phyloP scores from a whole-genome alignment of 495 filamentous ascomycete genomes.

The Trichoderma virens region DNA sequence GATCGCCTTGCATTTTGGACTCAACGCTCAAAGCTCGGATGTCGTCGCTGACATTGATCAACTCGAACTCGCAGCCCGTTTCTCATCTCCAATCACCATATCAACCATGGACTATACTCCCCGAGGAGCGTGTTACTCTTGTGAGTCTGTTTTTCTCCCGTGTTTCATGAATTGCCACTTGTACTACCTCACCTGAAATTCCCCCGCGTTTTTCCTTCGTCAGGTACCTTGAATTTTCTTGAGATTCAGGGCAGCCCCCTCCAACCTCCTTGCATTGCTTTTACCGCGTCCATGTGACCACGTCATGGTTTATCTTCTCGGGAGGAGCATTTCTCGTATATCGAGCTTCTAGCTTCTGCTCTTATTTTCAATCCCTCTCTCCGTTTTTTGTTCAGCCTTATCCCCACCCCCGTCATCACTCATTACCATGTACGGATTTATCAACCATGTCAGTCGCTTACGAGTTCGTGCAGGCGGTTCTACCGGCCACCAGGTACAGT shows the following conservation, averaged over 20 bases:
- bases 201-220: not conserved
- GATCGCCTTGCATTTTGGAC: not conserved
- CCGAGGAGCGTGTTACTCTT: slow-evolving; percentile 11
- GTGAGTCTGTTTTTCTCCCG: slow-evolving; percentile 1
- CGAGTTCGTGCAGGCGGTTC: slow-evolving; percentile 54
- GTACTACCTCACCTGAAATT: not conserved
- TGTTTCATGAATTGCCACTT: slow-evolving; percentile 4
- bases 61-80: not conserved
- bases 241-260: not conserved
- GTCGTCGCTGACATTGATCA: not conserved
- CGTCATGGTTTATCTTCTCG: too few species aligned
- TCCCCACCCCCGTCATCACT: not conserved
- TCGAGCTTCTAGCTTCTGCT: too few species aligned
- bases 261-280: not conserved
- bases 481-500: slow-evolving; percentile 58
- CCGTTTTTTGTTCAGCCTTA: not conserved
- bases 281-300: too few species aligned
- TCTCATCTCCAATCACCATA: not conserved
- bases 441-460: not conserved
- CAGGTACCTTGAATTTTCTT: slow-evolving; percentile 2
- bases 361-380: not conserved
- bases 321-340: too few species aligned
- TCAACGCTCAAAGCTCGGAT: not conserved
- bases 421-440: not conserved
- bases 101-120: slow-evolving; percentile 9